A percentile compares a stretch with the other conserved stretches of the same genome.
phyloP scores from a whole-genome alignment of 2,329 filamentous ascomycete species.

The Ceratocystis eucalypticola region DNA sequence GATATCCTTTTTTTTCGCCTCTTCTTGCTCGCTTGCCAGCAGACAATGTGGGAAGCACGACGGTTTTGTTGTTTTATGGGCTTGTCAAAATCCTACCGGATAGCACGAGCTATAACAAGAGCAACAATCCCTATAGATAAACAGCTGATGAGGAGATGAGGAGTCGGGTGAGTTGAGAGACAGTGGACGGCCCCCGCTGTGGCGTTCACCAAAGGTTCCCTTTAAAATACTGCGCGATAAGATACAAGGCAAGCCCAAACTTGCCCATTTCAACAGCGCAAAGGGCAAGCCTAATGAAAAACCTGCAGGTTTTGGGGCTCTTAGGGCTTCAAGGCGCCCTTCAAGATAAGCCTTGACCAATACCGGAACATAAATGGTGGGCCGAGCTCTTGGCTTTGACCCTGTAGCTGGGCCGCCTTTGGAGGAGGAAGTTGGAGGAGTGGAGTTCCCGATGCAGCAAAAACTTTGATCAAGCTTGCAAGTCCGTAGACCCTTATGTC shows the following conservation, averaged over 20 bases:
- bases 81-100: constrained; percentile 1
- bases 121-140: background rate
- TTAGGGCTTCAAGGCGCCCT: background rate
- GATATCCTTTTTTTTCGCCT: background rate
- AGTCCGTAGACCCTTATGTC: background rate
- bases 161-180: background rate
- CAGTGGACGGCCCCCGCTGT: background rate
- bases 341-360: constrained; percentile 4
- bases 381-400: background rate
- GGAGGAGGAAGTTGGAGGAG: background rate
- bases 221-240: background rate
- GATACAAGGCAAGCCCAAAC: background rate
- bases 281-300: background rate
- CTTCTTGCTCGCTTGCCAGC: background rate
- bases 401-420: background rate
- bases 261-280: background rate
- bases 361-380: background rate
- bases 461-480: background rate
- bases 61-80: background rate
- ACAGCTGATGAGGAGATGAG: background rate
- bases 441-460: background rate
- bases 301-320: background rate
- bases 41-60: background rate
- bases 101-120: background rate
- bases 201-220: background rate